Base-by-base conservation (phyloP, 106 monocot species). In the Iris macrosiphon region DNA sequence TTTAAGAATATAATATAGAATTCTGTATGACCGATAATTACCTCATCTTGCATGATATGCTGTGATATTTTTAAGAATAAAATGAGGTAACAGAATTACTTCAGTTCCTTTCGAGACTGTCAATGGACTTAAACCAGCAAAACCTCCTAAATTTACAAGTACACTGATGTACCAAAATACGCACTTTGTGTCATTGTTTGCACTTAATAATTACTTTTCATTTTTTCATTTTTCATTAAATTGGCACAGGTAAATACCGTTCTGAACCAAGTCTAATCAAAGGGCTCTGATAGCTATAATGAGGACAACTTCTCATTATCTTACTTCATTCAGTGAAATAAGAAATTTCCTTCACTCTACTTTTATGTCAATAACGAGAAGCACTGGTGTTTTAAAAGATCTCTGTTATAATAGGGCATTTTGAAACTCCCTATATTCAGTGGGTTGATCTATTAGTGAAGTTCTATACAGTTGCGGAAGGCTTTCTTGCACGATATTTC, bases 381-480 rank as follows among this genome's bases (percentile, higher is more conserved):
- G 53, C 28, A 42, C 13, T 23, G 19, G 34, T 10, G 40, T 40
- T 34, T 40, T 27, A 5, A 62, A 24, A 23, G 30, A 33, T 53
- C 33, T 33, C 33, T 34, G 16, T 47, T 40, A 40, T 26, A 17
- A 27, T 40, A 64, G 40, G 20, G 20, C 27, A 51, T 12, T 21
- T 30, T 51, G 51, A 6, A 41, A 51, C 21, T n/a, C 33, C 49
- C 27, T 41, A 6, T 51, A 3, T 52, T 63, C 7, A 13, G 52
- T 15, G 17, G 16, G 49, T 13, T 45, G 49, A 48, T 48, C 6
- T 45, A 67, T 28, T 37, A 39, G 37, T 58, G 44, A 57, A 66
- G 23, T 30, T 46, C 7, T 31, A 37, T 46, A 59, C 13, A 67
- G 38, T 49, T 18, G 13, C 26, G n/a, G 16, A 48, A 28, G 30